phyloP scores from a whole-genome alignment of 345 rosid species.

The Microcos paniculata region DNA sequence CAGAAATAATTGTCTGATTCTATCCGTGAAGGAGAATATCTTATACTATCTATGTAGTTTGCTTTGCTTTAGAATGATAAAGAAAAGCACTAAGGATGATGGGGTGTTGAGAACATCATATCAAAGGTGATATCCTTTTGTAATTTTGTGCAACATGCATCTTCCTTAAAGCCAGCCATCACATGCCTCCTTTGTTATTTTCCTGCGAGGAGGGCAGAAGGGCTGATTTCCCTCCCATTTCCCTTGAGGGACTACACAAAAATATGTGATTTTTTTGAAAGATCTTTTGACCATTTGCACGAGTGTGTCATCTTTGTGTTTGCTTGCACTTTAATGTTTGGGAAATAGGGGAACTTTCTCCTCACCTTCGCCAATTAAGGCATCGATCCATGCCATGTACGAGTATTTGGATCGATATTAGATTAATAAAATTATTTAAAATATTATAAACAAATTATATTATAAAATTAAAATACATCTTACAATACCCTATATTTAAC shows the following conservation, averaged over 20 bases:
- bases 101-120: background rate
- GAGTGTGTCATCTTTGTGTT: background rate
- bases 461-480: too few relatives aligned
- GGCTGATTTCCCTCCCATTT: background rate
- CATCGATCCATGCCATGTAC: too few relatives aligned
- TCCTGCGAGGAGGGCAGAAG: too few relatives aligned
- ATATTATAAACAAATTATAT: too few relatives aligned
- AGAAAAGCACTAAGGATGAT: background rate
- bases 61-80: background rate
- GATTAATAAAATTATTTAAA: too few relatives aligned
- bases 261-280: background rate
- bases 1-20: background rate
- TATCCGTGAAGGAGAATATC: background rate
- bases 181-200: constrained; percentile 1
- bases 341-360: too few relatives aligned
- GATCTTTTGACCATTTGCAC: background rate
- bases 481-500: too few relatives aligned
- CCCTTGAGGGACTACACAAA: background rate
- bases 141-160: background rate
- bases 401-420: too few relatives aligned
- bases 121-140: background rate
- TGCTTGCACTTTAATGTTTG: too few relatives aligned
- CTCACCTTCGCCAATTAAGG: too few relatives aligned
- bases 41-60: too few relatives aligned
- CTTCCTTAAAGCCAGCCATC: background rate